Evolutionary conservation across 148 eudicot genomes (phyloP).

Genomic region (Vaccinium darrowii): DNA sequence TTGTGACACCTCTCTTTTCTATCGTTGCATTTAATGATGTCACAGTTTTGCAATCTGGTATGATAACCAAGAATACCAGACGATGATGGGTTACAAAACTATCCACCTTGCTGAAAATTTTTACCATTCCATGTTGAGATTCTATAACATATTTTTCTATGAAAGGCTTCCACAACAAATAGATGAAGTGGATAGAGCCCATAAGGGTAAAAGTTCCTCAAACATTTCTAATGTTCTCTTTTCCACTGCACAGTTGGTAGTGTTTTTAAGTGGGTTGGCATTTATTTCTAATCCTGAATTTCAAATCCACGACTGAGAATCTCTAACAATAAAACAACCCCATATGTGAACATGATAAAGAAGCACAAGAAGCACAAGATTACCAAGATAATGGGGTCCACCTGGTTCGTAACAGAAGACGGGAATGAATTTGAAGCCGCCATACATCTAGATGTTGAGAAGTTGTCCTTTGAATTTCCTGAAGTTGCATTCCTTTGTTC

Average conservation of each 20-base stretch:
- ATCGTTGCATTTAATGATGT: neutral
- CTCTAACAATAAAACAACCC: neutral
- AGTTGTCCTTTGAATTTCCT: slow-evolving; percentile 42
- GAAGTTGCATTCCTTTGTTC: slow-evolving; percentile 51
- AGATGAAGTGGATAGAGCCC: neutral
- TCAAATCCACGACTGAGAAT: slow-evolving; percentile 2
- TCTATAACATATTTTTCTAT: neutral
- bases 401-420: slow-evolving; percentile 29
- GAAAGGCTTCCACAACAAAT: slow-evolving; percentile 1
- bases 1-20: neutral
- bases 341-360: neutral
- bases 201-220: neutral
- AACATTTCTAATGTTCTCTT: neutral
- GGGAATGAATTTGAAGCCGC: slow-evolving; percentile 2
- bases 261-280: neutral
- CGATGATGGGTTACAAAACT: neutral
- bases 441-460: slow-evolving; percentile 29
- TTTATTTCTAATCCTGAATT: neutral
- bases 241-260: neutral
- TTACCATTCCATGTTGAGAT: neutral
- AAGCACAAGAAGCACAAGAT: neutral
- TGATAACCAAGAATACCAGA: neutral
- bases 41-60: neutral
- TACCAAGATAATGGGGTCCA: slow-evolving; percentile 49
- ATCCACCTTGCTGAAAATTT: neutral